phyloP scores from a whole-genome alignment of 768 basidiomycete species.

The Lactifluus subvellereus region DNA sequence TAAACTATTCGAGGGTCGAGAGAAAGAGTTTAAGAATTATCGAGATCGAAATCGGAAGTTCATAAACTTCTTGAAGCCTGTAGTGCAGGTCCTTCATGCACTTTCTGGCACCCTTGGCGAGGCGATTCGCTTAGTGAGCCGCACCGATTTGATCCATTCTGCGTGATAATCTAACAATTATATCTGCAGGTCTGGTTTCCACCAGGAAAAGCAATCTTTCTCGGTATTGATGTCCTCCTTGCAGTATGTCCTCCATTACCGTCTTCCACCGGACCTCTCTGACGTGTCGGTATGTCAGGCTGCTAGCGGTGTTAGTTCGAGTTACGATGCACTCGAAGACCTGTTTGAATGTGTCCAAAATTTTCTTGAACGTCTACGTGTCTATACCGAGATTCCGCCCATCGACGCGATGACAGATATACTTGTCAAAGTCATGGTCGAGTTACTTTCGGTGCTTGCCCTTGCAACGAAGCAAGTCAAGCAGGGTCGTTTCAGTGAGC shows the following conservation, averaged over 20 bases:
- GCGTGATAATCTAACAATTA: neutral
- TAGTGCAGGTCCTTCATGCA: neutral
- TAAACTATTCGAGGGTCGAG: neutral
- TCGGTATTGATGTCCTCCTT: slow-evolving; percentile 8
- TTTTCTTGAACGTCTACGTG: slow-evolving; percentile 1
- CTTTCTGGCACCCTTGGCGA: slow-evolving; percentile 5
- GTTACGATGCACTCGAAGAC: neutral
- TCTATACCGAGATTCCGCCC: neutral
- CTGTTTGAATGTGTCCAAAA: neutral
- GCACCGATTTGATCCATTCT: neutral
- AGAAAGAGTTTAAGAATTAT: slow-evolving; percentile 8
- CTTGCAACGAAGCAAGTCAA: slow-evolving; percentile 5
- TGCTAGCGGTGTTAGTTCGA: neutral
- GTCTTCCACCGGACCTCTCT: neutral
- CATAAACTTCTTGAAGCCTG: slow-evolving; percentile 6
- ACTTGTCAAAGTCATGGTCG: neutral
- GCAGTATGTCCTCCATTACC: neutral
- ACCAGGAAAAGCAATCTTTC: slow-evolving; percentile 6
- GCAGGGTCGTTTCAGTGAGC: slow-evolving; percentile 7
- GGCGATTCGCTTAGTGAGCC: neutral
- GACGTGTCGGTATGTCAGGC: neutral
- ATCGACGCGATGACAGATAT: neutral
- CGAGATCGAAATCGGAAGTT: slow-evolving; percentile 6
- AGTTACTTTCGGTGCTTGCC: slow-evolving; percentile 10
- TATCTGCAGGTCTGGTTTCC: neutral